Base-by-base conservation (phyloP, 2,329 filamentous ascomycete genomes). In the Aspergillus fructus region DNA sequence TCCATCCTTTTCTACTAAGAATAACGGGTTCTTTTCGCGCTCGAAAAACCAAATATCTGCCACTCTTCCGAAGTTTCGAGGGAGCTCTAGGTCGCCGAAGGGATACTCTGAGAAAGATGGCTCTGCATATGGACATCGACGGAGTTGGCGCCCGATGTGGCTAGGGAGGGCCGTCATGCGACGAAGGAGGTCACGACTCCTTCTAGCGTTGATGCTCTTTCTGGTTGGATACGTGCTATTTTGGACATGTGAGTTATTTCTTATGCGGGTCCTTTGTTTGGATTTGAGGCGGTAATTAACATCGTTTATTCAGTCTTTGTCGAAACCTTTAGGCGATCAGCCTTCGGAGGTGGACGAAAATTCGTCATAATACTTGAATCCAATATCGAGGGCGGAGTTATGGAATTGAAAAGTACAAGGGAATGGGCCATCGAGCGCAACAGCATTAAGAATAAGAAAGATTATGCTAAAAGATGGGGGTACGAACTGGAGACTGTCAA, bases 351-450 rank as follows among this genome's bases (percentile, higher is more conserved):
- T 49, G 94, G 94, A 19, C 87, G 88, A 70, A 97, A 96, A 69
- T 93, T 89, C 70, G 94, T 99, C 63, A 89, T 99, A 54, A 92
- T 99, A 61, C 81, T 97, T 19, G 93, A 90, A 23, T 93, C 94
- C 55, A 99, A 99, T 70, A 85, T 96, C 62, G 94, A 94, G 49
- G 94, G 94, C 59, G 94, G 94, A 67, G 94, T 99, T 7, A 97
- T 97, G 92, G 93, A 97, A 71, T 97, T 92, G 93, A 99, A 99
- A 75, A 93, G 93, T 0, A 90, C 93, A 19, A 85, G 93, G 60
- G 94, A 99, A 78, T 99, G 94, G 94, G 94, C 94, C 1, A 96
- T 97, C 68, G 94, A 99, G 78, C 84, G 94, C 73, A 93, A 97
- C 78, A 97, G 93, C 71, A 86, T 97, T 54, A 88, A 88, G 73